Evolutionary conservation across 345 rosid species (phyloP).

Genomic region (Erucastrum elatum): DNA sequence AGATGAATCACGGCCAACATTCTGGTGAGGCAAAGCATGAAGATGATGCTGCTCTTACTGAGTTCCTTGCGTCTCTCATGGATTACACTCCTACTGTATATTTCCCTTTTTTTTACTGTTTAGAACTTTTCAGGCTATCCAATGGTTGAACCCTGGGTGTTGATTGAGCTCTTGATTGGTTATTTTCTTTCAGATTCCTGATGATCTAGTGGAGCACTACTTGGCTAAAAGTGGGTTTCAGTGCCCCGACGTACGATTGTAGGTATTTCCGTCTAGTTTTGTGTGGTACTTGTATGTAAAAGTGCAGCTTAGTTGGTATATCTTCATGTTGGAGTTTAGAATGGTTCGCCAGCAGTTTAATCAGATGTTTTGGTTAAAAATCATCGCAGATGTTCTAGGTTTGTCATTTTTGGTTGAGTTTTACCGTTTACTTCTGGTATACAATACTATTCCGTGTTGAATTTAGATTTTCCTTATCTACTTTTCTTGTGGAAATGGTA

Average conservation of each 20-base stretch:
- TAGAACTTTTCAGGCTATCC: neutral
- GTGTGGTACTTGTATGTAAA: neutral
- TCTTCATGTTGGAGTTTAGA: constrained; percentile 1
- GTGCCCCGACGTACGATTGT: constrained; percentile 94
- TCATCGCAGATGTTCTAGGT: constrained; percentile 3
- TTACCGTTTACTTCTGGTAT: neutral
- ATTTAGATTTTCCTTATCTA: neutral
- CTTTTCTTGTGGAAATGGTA: constrained; percentile 2
- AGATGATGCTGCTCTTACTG: constrained; percentile 76
- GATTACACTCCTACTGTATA: constrained; percentile 83
- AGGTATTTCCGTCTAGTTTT: constrained; percentile 46
- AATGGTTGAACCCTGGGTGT: neutral
- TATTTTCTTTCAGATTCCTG: constrained; percentile 66
- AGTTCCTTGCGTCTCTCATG: constrained; percentile 82
- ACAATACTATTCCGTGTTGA: neutral
- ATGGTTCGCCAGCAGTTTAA: neutral
- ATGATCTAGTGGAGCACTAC: constrained; percentile 93
- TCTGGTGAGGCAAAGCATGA: constrained; percentile 69
- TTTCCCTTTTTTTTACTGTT: neutral
- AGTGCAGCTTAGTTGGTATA: neutral
- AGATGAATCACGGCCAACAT: constrained; percentile 59
- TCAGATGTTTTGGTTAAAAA: constrained; percentile 2
- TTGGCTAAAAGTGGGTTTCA: constrained; percentile 97
- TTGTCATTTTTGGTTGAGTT: neutral
- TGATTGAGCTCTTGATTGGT: constrained; percentile 1